phyloP scores from a whole-genome alignment of 2,329 filamentous ascomycete species.

The Aspergillus sp. region DNA sequence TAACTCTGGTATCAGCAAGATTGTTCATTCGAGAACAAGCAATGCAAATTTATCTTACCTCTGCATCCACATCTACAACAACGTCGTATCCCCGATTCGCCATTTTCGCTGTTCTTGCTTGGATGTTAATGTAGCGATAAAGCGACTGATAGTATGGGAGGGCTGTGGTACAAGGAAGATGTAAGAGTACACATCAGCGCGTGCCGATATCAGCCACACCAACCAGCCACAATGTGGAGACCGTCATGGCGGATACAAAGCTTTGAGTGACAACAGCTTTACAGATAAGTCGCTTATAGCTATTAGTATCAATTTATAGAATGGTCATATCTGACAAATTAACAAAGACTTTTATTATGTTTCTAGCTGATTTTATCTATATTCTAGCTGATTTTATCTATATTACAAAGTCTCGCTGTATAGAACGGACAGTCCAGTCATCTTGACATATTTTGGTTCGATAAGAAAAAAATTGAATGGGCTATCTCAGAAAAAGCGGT shows the following conservation, averaged over 20 bases:
- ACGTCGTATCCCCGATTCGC: slow-evolving; percentile 90
- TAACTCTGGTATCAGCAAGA: neutral
- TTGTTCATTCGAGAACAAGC: neutral
- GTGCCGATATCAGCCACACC: slow-evolving; percentile 3
- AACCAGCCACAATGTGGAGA: slow-evolving; percentile 1
- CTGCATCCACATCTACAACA: slow-evolving; percentile 93
- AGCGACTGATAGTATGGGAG: slow-evolving; percentile 9
- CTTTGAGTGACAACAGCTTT: no score
- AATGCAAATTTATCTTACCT: slow-evolving; percentile 49
- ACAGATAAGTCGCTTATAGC: no score
- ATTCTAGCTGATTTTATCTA: neutral
- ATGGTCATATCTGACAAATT: neutral
- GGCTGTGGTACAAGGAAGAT: slow-evolving; percentile 14
- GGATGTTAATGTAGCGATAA: slow-evolving; percentile 3
- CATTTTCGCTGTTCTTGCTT: slow-evolving; percentile 46
- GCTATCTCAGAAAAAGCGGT: neutral
- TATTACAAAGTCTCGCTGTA: neutral
- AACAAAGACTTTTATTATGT: no score
- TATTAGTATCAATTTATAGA: neutral
- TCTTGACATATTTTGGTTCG: neutral
- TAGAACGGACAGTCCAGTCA: neutral
- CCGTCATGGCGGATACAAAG: neutral
- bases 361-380: neutral
- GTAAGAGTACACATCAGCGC: slow-evolving; percentile 30
- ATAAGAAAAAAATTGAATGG: neutral